Evolutionary conservation across 2,329 filamentous ascomycete genomes (phyloP), one percentile per base, ranked within the genome.

Genomic region (Pleomassaria siparia): DNA sequence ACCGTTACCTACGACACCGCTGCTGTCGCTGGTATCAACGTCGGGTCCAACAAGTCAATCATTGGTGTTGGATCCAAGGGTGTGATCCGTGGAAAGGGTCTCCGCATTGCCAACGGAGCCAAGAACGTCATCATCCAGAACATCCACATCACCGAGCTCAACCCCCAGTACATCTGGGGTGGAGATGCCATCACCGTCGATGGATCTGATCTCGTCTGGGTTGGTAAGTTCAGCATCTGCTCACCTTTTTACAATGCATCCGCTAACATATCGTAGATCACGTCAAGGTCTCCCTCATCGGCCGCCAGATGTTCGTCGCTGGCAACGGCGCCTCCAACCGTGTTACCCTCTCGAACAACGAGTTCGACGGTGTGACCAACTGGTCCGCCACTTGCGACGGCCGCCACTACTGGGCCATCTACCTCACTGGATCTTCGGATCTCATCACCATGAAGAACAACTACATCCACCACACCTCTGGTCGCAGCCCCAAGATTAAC

Each of bases 371-470:
- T 37, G 62, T 63, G 20, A 76, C 76, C 26, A 63, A 69, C 15
- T 84, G 74, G 71, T 83, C 80, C 10, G 76, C 82, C 4, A 80
- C 76, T 39, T 85, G 82, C 67, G 73, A 84, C 59, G 74, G 72
- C 32, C 75, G 81, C 66, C 80, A 83, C 69, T 84, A 84, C 76
- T 84, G 82, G 80, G 75, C 69, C 24, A 66, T 83, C 53, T 82
- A 81, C 71, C 74, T 84, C 40, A 76, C 74, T 32, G 82, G 82
- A n/a, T 72, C 74, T 47, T 74, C 68, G 62, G 82, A 85, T 60
- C 59, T 77, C 50, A 72, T 84, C 59, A 84, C 82, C 52, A 60
- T 84, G 62, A 80, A 82, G 72, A 74, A 74, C 55, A 84, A 84
- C 75, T 83, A 83, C 71, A 72, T 84, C 60, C 78, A 83, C 74